Evolutionary conservation across 768 basidiomycete species (phyloP).

Genomic region (Tubosaeta brunneosetosa): DNA sequence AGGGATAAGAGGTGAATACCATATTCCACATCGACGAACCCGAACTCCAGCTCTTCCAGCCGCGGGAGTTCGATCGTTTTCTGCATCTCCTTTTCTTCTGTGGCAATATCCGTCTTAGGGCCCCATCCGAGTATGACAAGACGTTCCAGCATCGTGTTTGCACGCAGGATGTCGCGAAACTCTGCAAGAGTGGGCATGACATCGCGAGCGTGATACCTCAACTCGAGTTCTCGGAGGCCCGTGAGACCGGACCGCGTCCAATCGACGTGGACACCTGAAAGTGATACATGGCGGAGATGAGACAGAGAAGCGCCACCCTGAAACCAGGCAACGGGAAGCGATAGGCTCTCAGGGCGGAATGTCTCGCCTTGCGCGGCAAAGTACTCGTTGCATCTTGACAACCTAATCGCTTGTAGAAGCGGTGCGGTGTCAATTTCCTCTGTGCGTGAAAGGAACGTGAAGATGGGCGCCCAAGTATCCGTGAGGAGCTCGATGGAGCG

Average conservation of each 20-base stretch:
- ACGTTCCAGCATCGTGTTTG: constrained; percentile 35
- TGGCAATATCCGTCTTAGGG: constrained; percentile 29
- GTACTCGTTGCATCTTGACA: constrained; percentile 57
- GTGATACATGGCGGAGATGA: constrained; percentile 38
- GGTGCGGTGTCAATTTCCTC: constrained; percentile 32
- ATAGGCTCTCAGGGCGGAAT: constrained; percentile 42
- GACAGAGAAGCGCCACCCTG: constrained; percentile 26
- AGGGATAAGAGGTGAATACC: constrained; percentile 36
- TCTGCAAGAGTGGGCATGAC: constrained; percentile 50
- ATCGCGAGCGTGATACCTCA: constrained; percentile 53
- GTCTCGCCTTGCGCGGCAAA: constrained; percentile 41
- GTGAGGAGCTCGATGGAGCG: constrained; percentile 45
- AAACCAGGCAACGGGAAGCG: constrained; percentile 42
- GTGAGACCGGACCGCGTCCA: constrained; percentile 42
- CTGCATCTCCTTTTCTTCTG: not conserved
- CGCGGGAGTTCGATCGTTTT: constrained; percentile 24
- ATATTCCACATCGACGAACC: constrained; percentile 41
- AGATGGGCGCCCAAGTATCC: constrained; percentile 59
- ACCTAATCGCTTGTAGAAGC: constrained; percentile 37
- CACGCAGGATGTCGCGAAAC: constrained; percentile 40
- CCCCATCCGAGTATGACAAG: constrained; percentile 55
- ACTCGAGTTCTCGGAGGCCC: constrained; percentile 43
- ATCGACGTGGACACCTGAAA: constrained; percentile 56
- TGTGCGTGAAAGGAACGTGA: constrained; percentile 44
- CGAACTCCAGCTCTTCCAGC: constrained; percentile 36